Conservation (phyloP, 106 monocot species). For the Acorus gramineus region DNA sequence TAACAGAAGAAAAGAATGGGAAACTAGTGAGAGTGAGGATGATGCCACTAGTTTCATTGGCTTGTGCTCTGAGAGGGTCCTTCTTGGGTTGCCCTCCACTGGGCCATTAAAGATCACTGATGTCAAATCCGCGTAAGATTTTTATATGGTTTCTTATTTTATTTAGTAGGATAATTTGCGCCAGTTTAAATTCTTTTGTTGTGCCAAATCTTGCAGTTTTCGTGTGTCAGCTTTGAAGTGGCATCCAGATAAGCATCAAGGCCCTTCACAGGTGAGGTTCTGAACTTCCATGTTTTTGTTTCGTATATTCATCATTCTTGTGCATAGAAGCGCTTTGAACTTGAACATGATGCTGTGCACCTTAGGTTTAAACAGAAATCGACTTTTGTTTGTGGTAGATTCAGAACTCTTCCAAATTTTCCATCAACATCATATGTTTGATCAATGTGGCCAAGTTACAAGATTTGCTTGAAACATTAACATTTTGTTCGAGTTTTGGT, state of each 20-base stretch:
- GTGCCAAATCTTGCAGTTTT: conserved; percentile 36
- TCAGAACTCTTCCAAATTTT: too few species aligned
- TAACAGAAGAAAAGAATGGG: conserved; percentile 1
- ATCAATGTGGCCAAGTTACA: too few species aligned
- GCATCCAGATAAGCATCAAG: conserved; percentile 86
- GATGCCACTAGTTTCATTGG: conserved; percentile 22
- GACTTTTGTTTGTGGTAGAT: too few species aligned
- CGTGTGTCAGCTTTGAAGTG: conserved; percentile 68
- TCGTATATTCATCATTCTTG: background rate
- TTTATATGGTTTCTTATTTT: background rate
- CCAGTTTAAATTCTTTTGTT: background rate
- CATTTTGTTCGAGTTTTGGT: too few species aligned
- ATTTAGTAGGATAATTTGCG: background rate
- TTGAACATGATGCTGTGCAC: too few species aligned
- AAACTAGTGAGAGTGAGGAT: conserved; percentile 1
- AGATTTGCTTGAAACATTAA: too few species aligned
- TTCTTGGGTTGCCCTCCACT: conserved; percentile 66
- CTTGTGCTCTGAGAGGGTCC: conserved; percentile 35
- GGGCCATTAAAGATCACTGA: conserved; percentile 66
- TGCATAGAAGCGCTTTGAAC: too few species aligned
- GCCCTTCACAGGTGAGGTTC: conserved; percentile 60
- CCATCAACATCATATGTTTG: too few species aligned
- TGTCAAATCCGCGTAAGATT: conserved; percentile 78
- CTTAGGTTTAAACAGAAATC: too few species aligned
- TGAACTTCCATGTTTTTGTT: background rate